A percentile compares a stretch with the other conserved stretches of the same genome.
Conservation (phyloP, 306 rosid genomes). For the Malus sylvestris region DNA sequence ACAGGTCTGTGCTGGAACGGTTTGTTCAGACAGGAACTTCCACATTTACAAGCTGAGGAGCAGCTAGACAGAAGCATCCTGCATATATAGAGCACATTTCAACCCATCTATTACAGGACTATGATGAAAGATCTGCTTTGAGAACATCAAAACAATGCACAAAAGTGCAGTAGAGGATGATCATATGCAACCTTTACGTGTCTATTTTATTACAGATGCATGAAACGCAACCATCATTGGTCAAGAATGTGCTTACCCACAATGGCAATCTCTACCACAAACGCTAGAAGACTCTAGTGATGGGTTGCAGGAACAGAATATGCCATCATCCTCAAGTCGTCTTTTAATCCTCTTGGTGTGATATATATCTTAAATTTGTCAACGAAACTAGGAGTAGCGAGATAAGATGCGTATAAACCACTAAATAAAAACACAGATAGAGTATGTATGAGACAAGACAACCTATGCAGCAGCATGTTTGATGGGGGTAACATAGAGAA, state of each 20-base stretch:
- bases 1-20: conserved; percentile 72
- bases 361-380: conserved; percentile 68
- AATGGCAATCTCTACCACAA: conserved; percentile 85
- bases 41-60: conserved; percentile 89
- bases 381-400: conserved; percentile 15
- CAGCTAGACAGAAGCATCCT: conserved; percentile 96
- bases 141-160: background rate
- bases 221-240: background rate
- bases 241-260: conserved; percentile 60
- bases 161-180: background rate
- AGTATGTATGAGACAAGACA: background rate
- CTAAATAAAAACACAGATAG: background rate
- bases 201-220: background rate
- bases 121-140: background rate
- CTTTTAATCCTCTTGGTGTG: conserved; percentile 68
- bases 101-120: conserved; percentile 1
- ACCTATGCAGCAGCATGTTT: background rate
- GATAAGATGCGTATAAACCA: background rate
- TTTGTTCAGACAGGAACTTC: conserved; percentile 72
- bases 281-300: conserved; percentile 54
- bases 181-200: background rate
- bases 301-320: conserved; percentile 71
- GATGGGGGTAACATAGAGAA: background rate
- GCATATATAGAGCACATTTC: conserved; percentile 10
- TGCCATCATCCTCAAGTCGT: conserved; percentile 82